These are phyloP conservation scores for Alternaria consortialis DNA, from an alignment of 2,329 filamentous ascomycete genomes.

Conservation along the genomic window DNA sequence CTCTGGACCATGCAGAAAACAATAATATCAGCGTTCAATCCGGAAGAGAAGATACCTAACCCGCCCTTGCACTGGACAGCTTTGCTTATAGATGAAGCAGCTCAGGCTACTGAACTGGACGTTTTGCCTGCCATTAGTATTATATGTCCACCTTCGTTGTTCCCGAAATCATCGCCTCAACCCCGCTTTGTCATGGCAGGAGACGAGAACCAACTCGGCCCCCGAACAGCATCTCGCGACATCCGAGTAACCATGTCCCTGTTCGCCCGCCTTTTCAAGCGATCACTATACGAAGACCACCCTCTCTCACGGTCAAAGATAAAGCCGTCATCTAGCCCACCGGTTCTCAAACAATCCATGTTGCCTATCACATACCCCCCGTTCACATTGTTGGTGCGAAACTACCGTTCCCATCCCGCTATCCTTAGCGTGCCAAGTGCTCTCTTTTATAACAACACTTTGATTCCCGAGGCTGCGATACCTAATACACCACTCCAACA, in stretches of 20 bases:
- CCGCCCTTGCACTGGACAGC: slow-evolving; percentile 54
- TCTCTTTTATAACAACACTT: slow-evolving; percentile 57
- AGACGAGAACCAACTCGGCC: slow-evolving; percentile 57
- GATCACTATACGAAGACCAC: slow-evolving; percentile 52
- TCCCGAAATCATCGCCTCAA: slow-evolving; percentile 27
- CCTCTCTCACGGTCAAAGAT: slow-evolving; percentile 50
- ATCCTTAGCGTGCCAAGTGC: slow-evolving; percentile 54
- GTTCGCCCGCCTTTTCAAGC: slow-evolving; percentile 54
- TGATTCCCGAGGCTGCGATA: slow-evolving; percentile 52
- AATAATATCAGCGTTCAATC: slow-evolving; percentile 43
- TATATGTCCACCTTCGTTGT: slow-evolving; percentile 47
- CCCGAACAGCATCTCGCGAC: slow-evolving; percentile 49
- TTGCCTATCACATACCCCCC: slow-evolving; percentile 55
- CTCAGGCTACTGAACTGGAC: slow-evolving; percentile 57
- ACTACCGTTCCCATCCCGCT: slow-evolving; percentile 59
- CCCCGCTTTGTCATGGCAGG: slow-evolving; percentile 58
- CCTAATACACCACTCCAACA: slow-evolving; percentile 35
- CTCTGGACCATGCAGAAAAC: slow-evolving; percentile 50
- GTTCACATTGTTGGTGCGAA: slow-evolving; percentile 56
- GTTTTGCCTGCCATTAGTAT: slow-evolving; percentile 54
- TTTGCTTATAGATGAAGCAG: slow-evolving; percentile 57
- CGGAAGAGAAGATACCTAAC: slow-evolving; percentile 20
- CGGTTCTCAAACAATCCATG: slow-evolving; percentile 44
- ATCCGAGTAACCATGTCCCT: slow-evolving; percentile 50
- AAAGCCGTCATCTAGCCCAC: slow-evolving; percentile 34